Evolutionary conservation across 2,329 filamentous ascomycete species (phyloP), one percentile per base, ranked within the genome.

Genomic region (Trichoderma brevicompactum): DNA sequence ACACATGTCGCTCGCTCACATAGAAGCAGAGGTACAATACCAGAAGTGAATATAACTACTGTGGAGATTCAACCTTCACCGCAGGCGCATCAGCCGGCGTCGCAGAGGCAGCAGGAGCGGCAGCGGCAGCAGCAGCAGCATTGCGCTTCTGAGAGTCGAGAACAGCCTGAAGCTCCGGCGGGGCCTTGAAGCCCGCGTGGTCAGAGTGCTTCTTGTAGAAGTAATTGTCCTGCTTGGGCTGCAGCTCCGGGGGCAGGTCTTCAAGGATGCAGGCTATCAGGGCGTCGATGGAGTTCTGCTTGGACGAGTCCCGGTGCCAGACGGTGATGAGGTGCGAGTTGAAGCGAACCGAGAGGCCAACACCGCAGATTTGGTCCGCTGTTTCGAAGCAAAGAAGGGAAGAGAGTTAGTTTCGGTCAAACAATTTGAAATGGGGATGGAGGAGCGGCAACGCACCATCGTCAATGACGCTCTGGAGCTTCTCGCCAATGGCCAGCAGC

Each of bases 171-270:
- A 87, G 79, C 78, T 84, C 85, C 3, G 85, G 83, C 15, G 87
- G 85, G 1, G 82, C 85, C 73, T 89, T 88, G 81, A 93, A 97
- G 13, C 91, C 92, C 65, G 89, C 88, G 78, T 97, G 93, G 76
- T 96, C 92, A 49, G 88, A 87, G 80, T 98, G 94, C 77, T 89
- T 91, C 82, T 95, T 95, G 81, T 97, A 97, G 77, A 88, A 89
- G 80, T 91, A 93, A 75, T 86, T 87, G 66, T 89, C 86, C 53
- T 85, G 74, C 79, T 90, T 90, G 44, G 92, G 92, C 66, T 83
- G 83, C 70, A 96, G 79, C 74, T 95, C 91, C 1, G 84, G 79
- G 6, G 89, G 89, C 36, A 97, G 81, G 69, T 91, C 87, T 59
- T 89, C 85, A 54, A 96, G 81, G 60, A 97, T 88, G 54, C 87